Percentiles rank a stretch among this genome's conserved stretches.
Evolutionary conservation across 2,329 filamentous ascomycete genomes (phyloP).

Genomic region (Mycosphaerelloides madeirae): DNA sequence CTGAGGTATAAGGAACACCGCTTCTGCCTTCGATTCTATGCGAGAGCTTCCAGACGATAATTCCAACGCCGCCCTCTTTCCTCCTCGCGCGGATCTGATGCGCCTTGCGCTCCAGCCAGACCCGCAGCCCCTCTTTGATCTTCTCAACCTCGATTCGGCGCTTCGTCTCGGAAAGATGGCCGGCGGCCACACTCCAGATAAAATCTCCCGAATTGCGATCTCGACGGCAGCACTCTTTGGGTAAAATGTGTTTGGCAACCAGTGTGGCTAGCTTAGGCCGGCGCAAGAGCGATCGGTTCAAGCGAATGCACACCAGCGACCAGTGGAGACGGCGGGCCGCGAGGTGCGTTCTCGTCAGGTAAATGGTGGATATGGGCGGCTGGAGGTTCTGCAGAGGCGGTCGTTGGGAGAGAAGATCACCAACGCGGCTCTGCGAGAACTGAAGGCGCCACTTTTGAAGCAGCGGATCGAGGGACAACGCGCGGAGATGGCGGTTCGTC

Average conservation of each 20-base stretch:
- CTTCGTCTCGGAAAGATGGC: slow-evolving; percentile 58
- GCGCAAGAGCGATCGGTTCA: slow-evolving; percentile 57
- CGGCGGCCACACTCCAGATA: slow-evolving; percentile 46
- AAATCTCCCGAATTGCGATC: slow-evolving; percentile 32
- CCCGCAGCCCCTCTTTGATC: slow-evolving; percentile 61
- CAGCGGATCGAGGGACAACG: slow-evolving; percentile 60
- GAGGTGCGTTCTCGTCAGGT: slow-evolving; percentile 61
- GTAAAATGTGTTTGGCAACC: slow-evolving; percentile 61
- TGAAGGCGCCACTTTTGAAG: slow-evolving; percentile 60
- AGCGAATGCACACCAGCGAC: slow-evolving; percentile 60
- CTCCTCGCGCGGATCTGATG: slow-evolving; percentile 33
- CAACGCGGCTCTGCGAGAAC: slow-evolving; percentile 51
- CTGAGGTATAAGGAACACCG: slow-evolving; percentile 4
- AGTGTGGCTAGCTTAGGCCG: slow-evolving; percentile 58
- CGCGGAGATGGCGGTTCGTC: slow-evolving; percentile 59
- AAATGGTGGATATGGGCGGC: slow-evolving; percentile 61
- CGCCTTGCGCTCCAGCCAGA: slow-evolving; percentile 54
- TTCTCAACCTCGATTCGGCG: slow-evolving; percentile 61
- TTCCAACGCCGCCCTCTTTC: slow-evolving; percentile 36
- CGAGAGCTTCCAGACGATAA: slow-evolving; percentile 39
- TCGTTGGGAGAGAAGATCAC: slow-evolving; percentile 53
- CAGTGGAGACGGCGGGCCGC: slow-evolving; percentile 60
- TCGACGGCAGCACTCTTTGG: slow-evolving; percentile 52
- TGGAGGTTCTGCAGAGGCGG: slow-evolving; percentile 57
- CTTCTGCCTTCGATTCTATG: slow-evolving; percentile 41